phyloP scores from a whole-genome alignment of 176 grass and related monocot genomes.

The Eleusine indica region DNA sequence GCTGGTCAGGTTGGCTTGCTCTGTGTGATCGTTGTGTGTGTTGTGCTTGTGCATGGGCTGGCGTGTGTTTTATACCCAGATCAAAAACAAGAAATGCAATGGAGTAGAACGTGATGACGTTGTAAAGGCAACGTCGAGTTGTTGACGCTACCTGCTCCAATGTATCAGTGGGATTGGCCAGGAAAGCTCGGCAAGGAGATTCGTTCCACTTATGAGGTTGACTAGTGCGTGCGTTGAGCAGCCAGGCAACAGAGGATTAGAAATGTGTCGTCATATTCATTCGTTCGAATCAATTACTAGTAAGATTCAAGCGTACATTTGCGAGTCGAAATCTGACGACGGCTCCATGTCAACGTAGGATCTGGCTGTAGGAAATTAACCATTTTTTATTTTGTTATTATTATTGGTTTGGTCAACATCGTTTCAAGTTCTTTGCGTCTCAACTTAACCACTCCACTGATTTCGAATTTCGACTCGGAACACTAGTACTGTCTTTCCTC shows the following conservation, averaged over 20 bases:
- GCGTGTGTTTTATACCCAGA: constrained; percentile 19
- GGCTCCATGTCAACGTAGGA: not conserved
- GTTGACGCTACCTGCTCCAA: constrained; percentile 56
- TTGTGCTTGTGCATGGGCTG: constrained; percentile 44
- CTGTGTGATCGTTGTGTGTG: not conserved
- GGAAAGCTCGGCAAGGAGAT: not conserved
- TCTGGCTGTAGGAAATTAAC: not conserved
- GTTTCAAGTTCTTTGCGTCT: not conserved
- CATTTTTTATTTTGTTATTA: not conserved
- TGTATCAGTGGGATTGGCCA: constrained; percentile 22
- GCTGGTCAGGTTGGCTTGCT: not conserved
- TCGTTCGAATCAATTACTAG: not conserved
- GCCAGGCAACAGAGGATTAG: not conserved
- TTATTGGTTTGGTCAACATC: not conserved
- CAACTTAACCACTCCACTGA: constrained; percentile 20
- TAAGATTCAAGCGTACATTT: not conserved
- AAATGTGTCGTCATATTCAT: not conserved
- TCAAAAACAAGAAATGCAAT: not conserved
- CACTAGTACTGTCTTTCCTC: not conserved
- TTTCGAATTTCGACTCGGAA: not conserved
- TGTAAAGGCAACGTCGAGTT: constrained; percentile 42
- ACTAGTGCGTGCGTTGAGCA: not conserved
- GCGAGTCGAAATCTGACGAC: not conserved
- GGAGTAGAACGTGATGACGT: constrained; percentile 39
- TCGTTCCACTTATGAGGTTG: not conserved